These are phyloP conservation scores for Xerocomus cyaneibrunnescens DNA, from an alignment of 1,284 basidiomycete species.

Conservation along the genomic window DNA sequence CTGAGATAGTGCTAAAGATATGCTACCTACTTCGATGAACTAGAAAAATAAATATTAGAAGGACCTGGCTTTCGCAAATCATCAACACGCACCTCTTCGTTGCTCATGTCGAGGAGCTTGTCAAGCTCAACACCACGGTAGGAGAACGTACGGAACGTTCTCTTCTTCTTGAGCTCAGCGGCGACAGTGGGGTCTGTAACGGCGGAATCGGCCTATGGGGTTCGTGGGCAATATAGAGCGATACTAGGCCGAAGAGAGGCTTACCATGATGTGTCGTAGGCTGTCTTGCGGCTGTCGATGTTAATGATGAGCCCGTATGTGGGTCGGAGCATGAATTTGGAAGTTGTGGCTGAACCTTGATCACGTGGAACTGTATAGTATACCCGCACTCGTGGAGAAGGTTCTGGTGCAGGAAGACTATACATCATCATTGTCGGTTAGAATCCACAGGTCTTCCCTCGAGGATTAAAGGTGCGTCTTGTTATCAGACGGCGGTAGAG, in stretches of 20 bases:
- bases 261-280: slow-evolving; percentile 56
- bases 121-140: slow-evolving; percentile 98
- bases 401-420: neutral
- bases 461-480: slow-evolving; percentile 76
- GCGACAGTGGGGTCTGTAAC: slow-evolving; percentile 87
- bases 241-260: slow-evolving; percentile 18
- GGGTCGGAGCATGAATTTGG: slow-evolving; percentile 45
- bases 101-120: slow-evolving; percentile 94
- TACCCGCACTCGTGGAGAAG: slow-evolving; percentile 15
- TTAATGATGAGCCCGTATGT: slow-evolving; percentile 14
- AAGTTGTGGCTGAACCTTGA: slow-evolving; percentile 42
- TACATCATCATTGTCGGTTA: slow-evolving; percentile 55
- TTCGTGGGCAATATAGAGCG: slow-evolving; percentile 2
- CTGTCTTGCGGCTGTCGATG: slow-evolving; percentile 33
- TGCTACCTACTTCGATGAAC: slow-evolving; percentile 70
- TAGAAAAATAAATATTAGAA: slow-evolving; percentile 28
- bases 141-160: slow-evolving; percentile 98
- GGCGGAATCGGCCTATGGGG: slow-evolving; percentile 65
- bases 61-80: neutral
- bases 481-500: neutral
- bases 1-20: slow-evolving; percentile 6
- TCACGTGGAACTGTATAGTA: slow-evolving; percentile 62
- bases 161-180: slow-evolving; percentile 95
- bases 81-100: slow-evolving; percentile 77
- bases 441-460: slow-evolving; percentile 88